These are phyloP conservation scores for Aspergillus cristatus DNA, from an alignment of 495 filamentous ascomycete genomes.

Conservation along the genomic window DNA sequence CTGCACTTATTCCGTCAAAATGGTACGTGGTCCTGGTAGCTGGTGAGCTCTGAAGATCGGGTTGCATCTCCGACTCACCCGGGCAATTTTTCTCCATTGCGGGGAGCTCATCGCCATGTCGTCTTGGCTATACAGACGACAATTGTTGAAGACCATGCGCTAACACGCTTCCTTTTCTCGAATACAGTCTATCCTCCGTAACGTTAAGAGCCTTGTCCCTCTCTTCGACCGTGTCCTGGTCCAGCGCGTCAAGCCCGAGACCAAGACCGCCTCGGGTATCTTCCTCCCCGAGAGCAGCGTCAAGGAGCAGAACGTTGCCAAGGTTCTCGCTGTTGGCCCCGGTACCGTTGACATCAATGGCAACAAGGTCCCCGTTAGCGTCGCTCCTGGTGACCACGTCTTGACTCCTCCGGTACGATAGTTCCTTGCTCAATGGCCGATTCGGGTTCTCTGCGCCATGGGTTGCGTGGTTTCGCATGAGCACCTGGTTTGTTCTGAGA, in stretches of 20 bases:
- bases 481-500: slow-evolving; percentile 3
- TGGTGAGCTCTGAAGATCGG: not conserved
- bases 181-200: slow-evolving; percentile 62
- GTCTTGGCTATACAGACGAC: too few species aligned
- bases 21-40: slow-evolving; percentile 16
- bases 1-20: slow-evolving; percentile 10
- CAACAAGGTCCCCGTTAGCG: slow-evolving; percentile 72
- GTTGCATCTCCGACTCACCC: not conserved
- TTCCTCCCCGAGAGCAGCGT: slow-evolving; percentile 95
- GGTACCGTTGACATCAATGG: slow-evolving; percentile 80
- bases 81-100: slow-evolving; percentile 3
- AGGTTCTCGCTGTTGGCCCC: slow-evolving; percentile 90
- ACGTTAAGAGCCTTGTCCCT: slow-evolving; percentile 88
- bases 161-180: slow-evolving; percentile 2
- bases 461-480: too few species aligned
- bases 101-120: too few species aligned
- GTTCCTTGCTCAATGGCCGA: too few species aligned
- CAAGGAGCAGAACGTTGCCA: slow-evolving; percentile 96
- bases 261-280: slow-evolving; percentile 92
- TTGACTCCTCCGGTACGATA: slow-evolving; percentile 86
- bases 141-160: slow-evolving; percentile 1
- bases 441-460: too few species aligned
- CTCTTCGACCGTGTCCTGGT: slow-evolving; percentile 98
- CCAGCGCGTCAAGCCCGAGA: slow-evolving; percentile 93
- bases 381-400: slow-evolving; percentile 78